phyloP scores from a whole-genome alignment of 768 basidiomycete genomes.

The Lyophyllum shimeji region DNA sequence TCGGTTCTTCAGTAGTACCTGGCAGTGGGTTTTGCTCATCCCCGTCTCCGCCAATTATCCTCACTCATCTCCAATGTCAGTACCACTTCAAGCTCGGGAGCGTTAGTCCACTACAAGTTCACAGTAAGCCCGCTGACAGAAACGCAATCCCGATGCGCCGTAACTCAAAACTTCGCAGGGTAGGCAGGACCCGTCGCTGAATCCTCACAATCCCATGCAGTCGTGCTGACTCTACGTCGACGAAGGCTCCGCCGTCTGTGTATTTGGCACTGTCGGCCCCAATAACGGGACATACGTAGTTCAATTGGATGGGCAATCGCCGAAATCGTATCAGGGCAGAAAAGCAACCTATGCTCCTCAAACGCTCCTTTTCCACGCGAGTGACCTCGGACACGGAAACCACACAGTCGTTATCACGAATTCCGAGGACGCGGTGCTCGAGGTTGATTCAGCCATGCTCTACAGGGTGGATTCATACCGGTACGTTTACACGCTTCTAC shows the following conservation, averaged over 20 bases:
- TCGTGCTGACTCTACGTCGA: background rate
- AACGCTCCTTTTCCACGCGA: slow-evolving; percentile 21
- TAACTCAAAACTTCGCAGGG: background rate
- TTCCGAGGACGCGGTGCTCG: slow-evolving; percentile 19
- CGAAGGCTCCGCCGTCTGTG: slow-evolving; percentile 8
- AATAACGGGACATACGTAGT: slow-evolving; percentile 7
- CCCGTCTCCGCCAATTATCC: background rate
- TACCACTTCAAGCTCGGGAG: background rate
- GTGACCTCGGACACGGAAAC: slow-evolving; percentile 21
- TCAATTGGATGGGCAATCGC: slow-evolving; percentile 21
- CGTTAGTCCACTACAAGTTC: background rate
- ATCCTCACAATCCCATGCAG: background rate
- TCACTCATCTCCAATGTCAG: background rate
- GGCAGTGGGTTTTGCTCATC: slow-evolving; percentile 3
- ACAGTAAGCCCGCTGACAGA: background rate
- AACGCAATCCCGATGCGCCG: background rate
- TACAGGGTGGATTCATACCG: background rate
- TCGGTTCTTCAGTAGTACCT: background rate
- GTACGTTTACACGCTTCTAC: background rate
- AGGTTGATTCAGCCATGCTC: slow-evolving; percentile 31
- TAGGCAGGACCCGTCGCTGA: background rate
- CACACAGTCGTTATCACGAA: slow-evolving; percentile 34
- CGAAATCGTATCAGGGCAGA: slow-evolving; percentile 17
- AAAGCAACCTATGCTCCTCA: slow-evolving; percentile 12
- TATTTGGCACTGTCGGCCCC: slow-evolving; percentile 11